Percentiles rank a stretch among this genome's conserved stretches.
phyloP scores from a whole-genome alignment of 495 filamentous ascomycete species.

The Neurospora pannonica region DNA sequence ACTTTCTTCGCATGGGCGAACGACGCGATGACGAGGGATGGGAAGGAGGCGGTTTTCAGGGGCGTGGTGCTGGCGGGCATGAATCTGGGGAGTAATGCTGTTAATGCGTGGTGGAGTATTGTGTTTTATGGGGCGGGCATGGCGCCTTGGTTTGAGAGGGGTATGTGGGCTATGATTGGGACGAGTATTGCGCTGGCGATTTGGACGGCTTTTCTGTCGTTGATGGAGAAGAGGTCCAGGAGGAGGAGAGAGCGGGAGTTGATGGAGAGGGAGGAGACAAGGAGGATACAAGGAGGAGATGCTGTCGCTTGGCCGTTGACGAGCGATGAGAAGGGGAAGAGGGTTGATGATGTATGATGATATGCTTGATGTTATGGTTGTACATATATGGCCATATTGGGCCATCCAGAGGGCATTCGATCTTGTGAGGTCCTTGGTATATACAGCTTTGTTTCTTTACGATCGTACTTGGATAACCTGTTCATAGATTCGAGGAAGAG shows the following conservation, averaged over 20 bases:
- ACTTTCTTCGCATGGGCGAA: slow-evolving; percentile 56
- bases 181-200: slow-evolving; percentile 40
- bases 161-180: slow-evolving; percentile 53
- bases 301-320: background rate
- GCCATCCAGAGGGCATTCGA: background rate
- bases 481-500: background rate
- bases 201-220: slow-evolving; percentile 42
- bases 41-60: slow-evolving; percentile 34
- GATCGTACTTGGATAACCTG: background rate
- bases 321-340: background rate
- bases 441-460: background rate
- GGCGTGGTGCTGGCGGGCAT: slow-evolving; percentile 45
- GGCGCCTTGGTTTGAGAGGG: slow-evolving; percentile 48
- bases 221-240: slow-evolving; percentile 24
- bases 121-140: slow-evolving; percentile 51
- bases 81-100: slow-evolving; percentile 49
- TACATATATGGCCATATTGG: background rate
- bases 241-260: slow-evolving; percentile 2
- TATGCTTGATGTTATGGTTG: background rate
- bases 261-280: background rate
- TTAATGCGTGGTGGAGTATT: slow-evolving; percentile 57
- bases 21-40: slow-evolving; percentile 36
- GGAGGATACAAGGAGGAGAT: background rate
- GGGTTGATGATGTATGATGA: background rate
- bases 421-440: background rate